Evolutionary conservation across 2,329 filamentous ascomycete species (phyloP), one percentile per base, ranked within the genome.

Genomic region (Verticillium isaacii): DNA sequence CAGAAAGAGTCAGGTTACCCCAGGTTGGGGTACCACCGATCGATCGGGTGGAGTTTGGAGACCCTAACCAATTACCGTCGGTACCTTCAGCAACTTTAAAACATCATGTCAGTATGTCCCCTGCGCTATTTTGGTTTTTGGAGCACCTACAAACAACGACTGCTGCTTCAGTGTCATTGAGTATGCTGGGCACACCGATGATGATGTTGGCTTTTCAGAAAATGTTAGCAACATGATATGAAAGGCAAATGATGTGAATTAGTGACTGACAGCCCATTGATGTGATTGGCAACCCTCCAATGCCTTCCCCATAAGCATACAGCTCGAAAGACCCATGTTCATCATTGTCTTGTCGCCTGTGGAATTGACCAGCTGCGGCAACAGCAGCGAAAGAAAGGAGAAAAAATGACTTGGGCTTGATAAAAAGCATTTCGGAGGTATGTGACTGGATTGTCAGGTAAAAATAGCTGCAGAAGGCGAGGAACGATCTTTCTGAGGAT

Each of bases 241-340:
- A 29, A 29, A 6, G 29, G 4, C 29, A 29, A 29, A 29, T 29
- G 29, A 29, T 29, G 29, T 29, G 5, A 5, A 29, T 5, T 6
- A 5, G 5, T 29, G 23, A 59, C 66, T 60, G 60, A 72, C 69
- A 66, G 19, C 67, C 64, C 15, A 63, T 62, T 36, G 66, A 68
- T 60, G 71, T 68, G 23, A 72, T 25, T 8, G 66, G 61, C 2
- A 68, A 63, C 7, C 70, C 69, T 7, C 68, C 62, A 56, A 72
- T 70, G 15, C 65, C 65, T 5, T 58, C 17, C 23, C 70, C 69
- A 57, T 71, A 72, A 57, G 68, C 70, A 45, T 70, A 72, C 9
- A 71, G 60, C n/a, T 65, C 61, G 60, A 72, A 72, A 2, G 57
- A 62, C 6, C 57, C 61, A 9, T 23, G 57, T 6, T 19, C 45